Evolutionary conservation across 164 flowering plant genomes (phyloP).

Genomic region (Euptelea pleiosperma): DNA sequence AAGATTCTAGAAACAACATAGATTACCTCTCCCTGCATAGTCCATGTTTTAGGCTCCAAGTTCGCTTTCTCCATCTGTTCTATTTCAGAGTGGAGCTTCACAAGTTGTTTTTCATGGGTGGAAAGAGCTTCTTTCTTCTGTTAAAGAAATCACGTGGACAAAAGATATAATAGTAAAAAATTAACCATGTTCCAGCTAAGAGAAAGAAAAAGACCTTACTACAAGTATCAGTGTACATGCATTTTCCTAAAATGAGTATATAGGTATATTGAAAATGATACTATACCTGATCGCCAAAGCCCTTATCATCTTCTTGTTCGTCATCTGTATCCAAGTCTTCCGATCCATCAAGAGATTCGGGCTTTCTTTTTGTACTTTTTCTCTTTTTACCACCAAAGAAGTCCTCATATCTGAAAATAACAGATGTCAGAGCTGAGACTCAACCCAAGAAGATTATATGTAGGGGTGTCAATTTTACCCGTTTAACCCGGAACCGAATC

Average conservation of each 20-base stretch:
- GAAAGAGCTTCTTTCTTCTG: slow-evolving; percentile 62
- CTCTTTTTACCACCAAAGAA: slow-evolving; percentile 58
- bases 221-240: neutral
- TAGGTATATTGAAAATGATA: neutral
- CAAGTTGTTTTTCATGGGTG: slow-evolving; percentile 67
- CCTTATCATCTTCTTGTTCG: slow-evolving; percentile 28
- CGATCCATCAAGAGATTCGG: slow-evolving; percentile 25
- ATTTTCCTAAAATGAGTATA: slow-evolving; percentile 1
- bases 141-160: neutral
- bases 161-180: neutral
- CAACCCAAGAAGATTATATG: slow-evolving; percentile 5
- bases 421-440: neutral
- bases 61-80: slow-evolving; percentile 77
- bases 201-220: neutral
- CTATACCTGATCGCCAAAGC: slow-evolving; percentile 23
- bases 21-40: slow-evolving; percentile 92
- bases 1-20: neutral
- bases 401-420: slow-evolving; percentile 63
- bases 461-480: no score
- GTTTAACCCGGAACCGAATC: no score
- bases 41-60: slow-evolving; percentile 76
- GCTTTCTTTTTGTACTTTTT: slow-evolving; percentile 32
- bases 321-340: slow-evolving; percentile 38
- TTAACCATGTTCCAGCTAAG: neutral
- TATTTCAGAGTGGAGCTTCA: slow-evolving; percentile 51